Conservation (phyloP, 192 early-diverging fungal species). For the Coemansia sp. region DNA sequence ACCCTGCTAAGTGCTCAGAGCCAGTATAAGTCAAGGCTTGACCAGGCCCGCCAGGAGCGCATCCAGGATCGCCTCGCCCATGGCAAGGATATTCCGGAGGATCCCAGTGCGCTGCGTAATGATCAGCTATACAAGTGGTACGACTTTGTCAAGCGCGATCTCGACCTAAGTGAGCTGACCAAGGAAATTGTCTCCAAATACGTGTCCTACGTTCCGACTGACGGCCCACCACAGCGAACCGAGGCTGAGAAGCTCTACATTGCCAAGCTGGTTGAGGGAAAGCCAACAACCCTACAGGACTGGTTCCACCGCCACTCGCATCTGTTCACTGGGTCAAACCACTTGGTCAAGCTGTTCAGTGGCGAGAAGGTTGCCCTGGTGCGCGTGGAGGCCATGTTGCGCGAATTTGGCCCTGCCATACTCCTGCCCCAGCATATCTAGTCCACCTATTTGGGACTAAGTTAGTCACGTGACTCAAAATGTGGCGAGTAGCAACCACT, state of each 20-base stretch:
- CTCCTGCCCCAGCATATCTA: conserved; percentile 22
- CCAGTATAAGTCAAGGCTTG: conserved; percentile 8
- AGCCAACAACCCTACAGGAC: conserved; percentile 33
- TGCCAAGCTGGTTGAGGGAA: conserved; percentile 23
- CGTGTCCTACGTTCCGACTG: conserved; percentile 42
- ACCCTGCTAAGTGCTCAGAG: conserved; percentile 27
- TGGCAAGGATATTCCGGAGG: conserved; percentile 35
- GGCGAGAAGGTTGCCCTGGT: conserved; percentile 31
- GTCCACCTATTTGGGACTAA: not conserved
- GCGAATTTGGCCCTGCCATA: conserved; percentile 35
- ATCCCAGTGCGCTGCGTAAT: not conserved
- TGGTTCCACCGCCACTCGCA: conserved; percentile 53
- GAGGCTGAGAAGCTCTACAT: conserved; percentile 44
- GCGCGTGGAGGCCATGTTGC: conserved; percentile 32
- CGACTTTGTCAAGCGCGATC: conserved; percentile 37
- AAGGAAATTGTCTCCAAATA: conserved; percentile 37
- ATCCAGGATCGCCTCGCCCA: conserved; percentile 28
- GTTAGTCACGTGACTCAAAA: not conserved
- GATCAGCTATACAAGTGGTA: conserved; percentile 34
- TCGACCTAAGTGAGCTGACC: conserved; percentile 35
- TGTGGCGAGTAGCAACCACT: not conserved
- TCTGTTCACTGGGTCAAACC: conserved; percentile 44
- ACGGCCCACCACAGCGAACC: conserved; percentile 30
- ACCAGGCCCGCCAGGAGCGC: conserved; percentile 30
- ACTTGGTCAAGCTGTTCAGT: conserved; percentile 46